Base-by-base conservation (phyloP, 2,329 filamentous ascomycete genomes). In the Trichoderma sp. region DNA sequence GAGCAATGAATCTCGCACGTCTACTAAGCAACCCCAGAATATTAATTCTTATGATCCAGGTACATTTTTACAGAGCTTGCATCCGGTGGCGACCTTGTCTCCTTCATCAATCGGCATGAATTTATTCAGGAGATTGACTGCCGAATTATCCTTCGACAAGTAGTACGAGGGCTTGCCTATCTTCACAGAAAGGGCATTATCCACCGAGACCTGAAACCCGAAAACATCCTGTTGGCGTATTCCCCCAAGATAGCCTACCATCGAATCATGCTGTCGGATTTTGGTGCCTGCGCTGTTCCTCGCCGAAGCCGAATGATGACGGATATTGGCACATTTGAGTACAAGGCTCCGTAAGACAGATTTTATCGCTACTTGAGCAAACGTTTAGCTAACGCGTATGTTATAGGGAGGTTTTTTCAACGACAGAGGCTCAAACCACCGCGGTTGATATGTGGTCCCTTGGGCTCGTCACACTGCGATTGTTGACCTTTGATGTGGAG, bases 11-110 rank as follows among this genome's bases (percentile, higher is more conserved):
- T 4, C 3, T 19, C 53, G 13, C 13, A 6, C 19, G 12, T 0
- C 3, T 4, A 3, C 2, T 5, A 3, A 4, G 2, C 9, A 10
- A 5, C n/a, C 2, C 22, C 35, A 15, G 5, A 17, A n/a, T 13
- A 13, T 60, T 72, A 13, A 72, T 53, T 13, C 19, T 4, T 10
- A 27, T 27, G n/a, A 52, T 9, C 5, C 13, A 86, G 84, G 37
- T 87, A 85, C 68, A 83, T 84, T 0, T 87, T 89, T 68, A 85
- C 82, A 1, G 85, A 88, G 60, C 78, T 89, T 39, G 86, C 86
- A 0, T 80, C 82, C 5, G 82, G 87, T 0, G 85, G 85, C 0
- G 85, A 87, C 70, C 74, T 87, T 3, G 83, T 82, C 74, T 86
- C 84, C 0, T 81, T 85, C 19, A 73, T 84, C 10, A 70, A 77